Percentiles rank a stretch among this genome's conserved stretches.
These are phyloP conservation scores for Podospora bellae-mahoneyi DNA, from an alignment of 495 filamentous ascomycete species.

Conservation along the genomic window DNA sequence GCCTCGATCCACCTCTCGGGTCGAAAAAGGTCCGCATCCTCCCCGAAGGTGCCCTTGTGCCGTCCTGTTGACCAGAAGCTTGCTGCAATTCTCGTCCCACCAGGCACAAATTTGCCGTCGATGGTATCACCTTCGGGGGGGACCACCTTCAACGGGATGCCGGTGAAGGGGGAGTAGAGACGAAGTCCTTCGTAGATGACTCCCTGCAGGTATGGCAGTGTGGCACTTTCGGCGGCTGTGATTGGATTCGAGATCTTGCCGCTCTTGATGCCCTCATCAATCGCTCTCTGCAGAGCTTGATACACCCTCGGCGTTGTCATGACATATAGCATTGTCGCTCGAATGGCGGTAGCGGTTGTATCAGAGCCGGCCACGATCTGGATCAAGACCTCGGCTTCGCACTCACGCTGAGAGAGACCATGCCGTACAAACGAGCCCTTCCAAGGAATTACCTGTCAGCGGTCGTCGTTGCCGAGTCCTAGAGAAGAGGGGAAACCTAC, in stretches of 20 bases:
- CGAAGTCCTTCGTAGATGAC: conserved; percentile 52
- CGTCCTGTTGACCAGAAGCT: conserved; percentile 38
- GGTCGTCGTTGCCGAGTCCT: conserved; percentile 19
- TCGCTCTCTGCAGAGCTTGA: conserved; percentile 54
- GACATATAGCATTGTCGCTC: conserved; percentile 52
- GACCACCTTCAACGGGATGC: conserved; percentile 42
- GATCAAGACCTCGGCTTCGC: conserved; percentile 39
- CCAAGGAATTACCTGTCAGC: conserved; percentile 3
- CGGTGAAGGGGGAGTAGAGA: conserved; percentile 39
- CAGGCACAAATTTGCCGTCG: conserved; percentile 49
- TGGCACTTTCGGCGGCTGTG: conserved; percentile 39
- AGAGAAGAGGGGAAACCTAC: conserved; percentile 33
- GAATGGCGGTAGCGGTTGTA: conserved; percentile 59
- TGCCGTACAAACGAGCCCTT: conserved; percentile 37
- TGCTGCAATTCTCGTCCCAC: conserved; percentile 49
- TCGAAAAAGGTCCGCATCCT: conserved; percentile 41
- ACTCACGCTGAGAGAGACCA: conserved; percentile 31
- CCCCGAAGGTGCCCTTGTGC: conserved; percentile 32
- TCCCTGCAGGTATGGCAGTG: conserved; percentile 47
- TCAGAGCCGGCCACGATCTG: conserved; percentile 60
- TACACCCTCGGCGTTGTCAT: conserved; percentile 47
- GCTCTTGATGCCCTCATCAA: conserved; percentile 41
- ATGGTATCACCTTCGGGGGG: conserved; percentile 53
- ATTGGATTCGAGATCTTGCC: conserved; percentile 40
- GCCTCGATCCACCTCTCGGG: conserved; percentile 57